Conservation (phyloP, 2,329 filamentous ascomycete genomes). For the Basipetospora sp. region DNA sequence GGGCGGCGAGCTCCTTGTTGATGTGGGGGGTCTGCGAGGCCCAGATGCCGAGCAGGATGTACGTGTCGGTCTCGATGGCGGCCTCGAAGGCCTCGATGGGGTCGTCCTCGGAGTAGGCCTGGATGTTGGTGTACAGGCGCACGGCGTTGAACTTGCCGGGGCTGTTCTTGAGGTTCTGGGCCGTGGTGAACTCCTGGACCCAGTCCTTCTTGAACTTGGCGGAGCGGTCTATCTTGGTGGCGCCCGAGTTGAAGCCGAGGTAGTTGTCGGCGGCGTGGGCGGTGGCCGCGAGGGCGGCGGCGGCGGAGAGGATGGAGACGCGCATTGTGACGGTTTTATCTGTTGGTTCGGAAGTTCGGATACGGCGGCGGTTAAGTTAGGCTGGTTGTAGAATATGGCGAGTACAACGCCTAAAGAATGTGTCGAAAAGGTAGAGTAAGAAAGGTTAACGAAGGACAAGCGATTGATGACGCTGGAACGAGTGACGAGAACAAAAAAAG, state of each 20-base stretch:
- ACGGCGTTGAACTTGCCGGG: conserved; percentile 50
- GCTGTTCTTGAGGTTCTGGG: conserved; percentile 48
- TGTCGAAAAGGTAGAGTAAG: too few species aligned
- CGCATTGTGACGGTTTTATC: conserved; percentile 10
- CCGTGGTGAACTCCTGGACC: conserved; percentile 53
- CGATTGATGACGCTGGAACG: too few species aligned
- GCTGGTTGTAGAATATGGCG: too few species aligned
- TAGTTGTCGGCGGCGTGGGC: conserved; percentile 19
- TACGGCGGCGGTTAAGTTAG: too few species aligned
- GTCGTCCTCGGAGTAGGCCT: conserved; percentile 38
- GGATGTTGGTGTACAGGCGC: conserved; percentile 59
- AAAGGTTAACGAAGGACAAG: too few species aligned
- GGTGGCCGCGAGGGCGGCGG: conserved; percentile 6
- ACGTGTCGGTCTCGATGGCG: conserved; percentile 65
- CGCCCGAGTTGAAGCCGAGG: conserved; percentile 63
- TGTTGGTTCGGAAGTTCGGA: neutral
- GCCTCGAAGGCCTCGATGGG: conserved; percentile 64
- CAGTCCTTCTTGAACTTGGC: conserved; percentile 51
- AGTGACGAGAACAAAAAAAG: too few species aligned
- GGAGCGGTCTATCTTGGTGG: conserved; percentile 42
- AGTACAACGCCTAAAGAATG: too few species aligned
- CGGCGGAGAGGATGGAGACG: conserved; percentile 6
- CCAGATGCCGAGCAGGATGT: conserved; percentile 73
- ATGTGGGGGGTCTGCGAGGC: conserved; percentile 51
- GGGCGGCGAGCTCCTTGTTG: conserved; percentile 58